phyloP scores from a whole-genome alignment of 2,329 filamentous ascomycete genomes.

The Alternaria alternata region DNA sequence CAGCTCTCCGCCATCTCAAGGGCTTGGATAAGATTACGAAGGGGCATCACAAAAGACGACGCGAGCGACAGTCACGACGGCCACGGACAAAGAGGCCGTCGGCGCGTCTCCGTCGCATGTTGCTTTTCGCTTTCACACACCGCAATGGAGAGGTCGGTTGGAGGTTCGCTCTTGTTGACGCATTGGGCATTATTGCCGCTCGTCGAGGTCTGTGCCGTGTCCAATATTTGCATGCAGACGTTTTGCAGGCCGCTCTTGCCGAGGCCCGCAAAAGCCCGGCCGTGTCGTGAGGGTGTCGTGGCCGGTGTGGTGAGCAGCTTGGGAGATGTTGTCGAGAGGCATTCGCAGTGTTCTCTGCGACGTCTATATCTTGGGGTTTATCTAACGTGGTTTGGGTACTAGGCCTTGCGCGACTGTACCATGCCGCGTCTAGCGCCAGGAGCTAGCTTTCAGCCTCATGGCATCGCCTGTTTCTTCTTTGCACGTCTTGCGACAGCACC shows the following conservation, averaged over 20 bases:
- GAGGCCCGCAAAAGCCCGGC: conserved; percentile 24
- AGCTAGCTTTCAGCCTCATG: conserved; percentile 43
- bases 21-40: conserved; percentile 8
- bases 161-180: conserved; percentile 31
- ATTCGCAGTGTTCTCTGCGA: conserved; percentile 2
- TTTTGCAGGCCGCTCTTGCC: conserved; percentile 34
- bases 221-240: conserved; percentile 47
- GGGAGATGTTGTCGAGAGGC: conserved; percentile 5
- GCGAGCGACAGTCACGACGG: background rate
- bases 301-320: background rate
- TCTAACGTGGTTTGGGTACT: conserved; percentile 33
- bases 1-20: conserved; percentile 14
- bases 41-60: conserved; percentile 1
- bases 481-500: conserved; percentile 26
- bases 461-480: conserved; percentile 35
- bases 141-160: conserved; percentile 25
- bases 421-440: conserved; percentile 37
- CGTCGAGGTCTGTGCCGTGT: conserved; percentile 41
- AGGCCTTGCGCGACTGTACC: conserved; percentile 28
- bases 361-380: conserved; percentile 19
- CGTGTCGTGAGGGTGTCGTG: conserved; percentile 14
- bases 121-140: conserved; percentile 29
- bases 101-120: conserved; percentile 21
- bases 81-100: conserved; percentile 3
- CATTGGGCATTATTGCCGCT: conserved; percentile 41